A percentile compares a stretch with the other conserved stretches of the same genome.
Evolutionary conservation across 2,329 filamentous ascomycete species (phyloP).

Genomic region (Aspergillus persii): DNA sequence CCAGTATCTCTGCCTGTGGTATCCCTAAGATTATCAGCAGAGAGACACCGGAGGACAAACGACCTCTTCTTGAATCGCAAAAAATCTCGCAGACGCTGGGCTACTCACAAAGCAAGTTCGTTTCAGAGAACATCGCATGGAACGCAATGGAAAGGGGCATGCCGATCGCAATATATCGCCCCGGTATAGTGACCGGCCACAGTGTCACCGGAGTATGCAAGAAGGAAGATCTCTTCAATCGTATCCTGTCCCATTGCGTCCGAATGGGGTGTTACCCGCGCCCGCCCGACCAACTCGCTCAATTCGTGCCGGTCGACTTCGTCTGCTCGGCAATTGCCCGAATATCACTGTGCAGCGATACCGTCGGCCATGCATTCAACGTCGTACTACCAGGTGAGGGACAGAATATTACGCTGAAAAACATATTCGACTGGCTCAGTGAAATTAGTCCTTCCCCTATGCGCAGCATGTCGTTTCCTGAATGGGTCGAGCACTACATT

Average conservation of each 20-base stretch:
- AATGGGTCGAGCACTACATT: conserved; percentile 1
- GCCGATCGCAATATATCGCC: conserved; percentile 19
- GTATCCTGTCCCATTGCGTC: conserved; percentile 17
- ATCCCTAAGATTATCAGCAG: conserved; percentile 3
- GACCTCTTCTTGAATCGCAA: background rate
- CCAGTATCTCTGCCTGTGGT: conserved; percentile 18
- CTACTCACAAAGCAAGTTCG: conserved; percentile 21
- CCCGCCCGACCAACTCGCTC: conserved; percentile 5
- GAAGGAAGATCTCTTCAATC: conserved; percentile 14
- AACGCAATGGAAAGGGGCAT: conserved; percentile 17
- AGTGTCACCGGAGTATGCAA: conserved; percentile 16
- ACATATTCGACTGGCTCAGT: conserved; percentile 3
- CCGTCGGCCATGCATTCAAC: conserved; percentile 19
- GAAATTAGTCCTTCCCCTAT: background rate
- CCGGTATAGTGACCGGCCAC: conserved; percentile 17
- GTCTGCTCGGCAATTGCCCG: conserved; percentile 12
- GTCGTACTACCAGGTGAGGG: conserved; percentile 12
- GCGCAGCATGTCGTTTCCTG: background rate
- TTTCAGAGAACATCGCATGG: conserved; percentile 19
- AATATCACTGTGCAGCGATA: conserved; percentile 7
- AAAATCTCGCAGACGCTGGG: conserved; percentile 11
- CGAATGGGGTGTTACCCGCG: conserved; percentile 14
- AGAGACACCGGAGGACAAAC: conserved; percentile 8
- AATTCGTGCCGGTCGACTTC: conserved; percentile 19
- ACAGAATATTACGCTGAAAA: background rate